Evolutionary conservation across 495 filamentous ascomycete genomes (phyloP), one percentile per base, ranked within the genome.

Genomic region (Aspergillus bertholletiae): DNA sequence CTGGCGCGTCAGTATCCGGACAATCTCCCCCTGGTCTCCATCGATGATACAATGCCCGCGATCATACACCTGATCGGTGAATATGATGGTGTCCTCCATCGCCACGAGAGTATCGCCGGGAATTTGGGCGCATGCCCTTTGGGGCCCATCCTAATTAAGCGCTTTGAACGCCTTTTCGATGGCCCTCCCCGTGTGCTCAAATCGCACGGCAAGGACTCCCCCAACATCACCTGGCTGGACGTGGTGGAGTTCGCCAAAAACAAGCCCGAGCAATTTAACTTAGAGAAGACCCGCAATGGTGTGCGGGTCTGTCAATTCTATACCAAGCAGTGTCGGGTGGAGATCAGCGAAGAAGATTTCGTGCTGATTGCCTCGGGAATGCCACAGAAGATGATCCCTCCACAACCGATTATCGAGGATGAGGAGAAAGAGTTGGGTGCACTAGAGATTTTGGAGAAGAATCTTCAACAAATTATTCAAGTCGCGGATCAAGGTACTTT

Each of bases 341-440:
- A 95, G 69, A 93, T 96, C 56, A 85, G 84, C 32, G 89, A 94
- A 68, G 90, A 93, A 64, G 90, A 96, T 64, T 94, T 84, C 74
- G 78, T 89, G 34, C 71, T 96, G 51, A 89, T 96, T 62, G 78
- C 81, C 22, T 91, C 87, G 15, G 90, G 90, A 26, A 87, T 88
- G 56, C 83, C 90, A 15, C 88, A 94, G 69, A 86, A 90, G 70
- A 84, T 96, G 71, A 88, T 88, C 27, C 87, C 91, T 15, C 88
- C 86, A 13, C 86, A 90, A 61, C 88, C 90, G 0, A 86, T 94
- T 43, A 81, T 85, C 46, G 89, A 95, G 67, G 90, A 96, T 60
- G 90, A 96, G 64, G 82, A 87, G 65, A 90, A 89, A 60, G 90
- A 96, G 68, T 67, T 93, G 46, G 89, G 84, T 26, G 92, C 89